Conservation (phyloP, 1,139 yeast genomes). For the Lodderomyces orthopsilosis region DNA sequence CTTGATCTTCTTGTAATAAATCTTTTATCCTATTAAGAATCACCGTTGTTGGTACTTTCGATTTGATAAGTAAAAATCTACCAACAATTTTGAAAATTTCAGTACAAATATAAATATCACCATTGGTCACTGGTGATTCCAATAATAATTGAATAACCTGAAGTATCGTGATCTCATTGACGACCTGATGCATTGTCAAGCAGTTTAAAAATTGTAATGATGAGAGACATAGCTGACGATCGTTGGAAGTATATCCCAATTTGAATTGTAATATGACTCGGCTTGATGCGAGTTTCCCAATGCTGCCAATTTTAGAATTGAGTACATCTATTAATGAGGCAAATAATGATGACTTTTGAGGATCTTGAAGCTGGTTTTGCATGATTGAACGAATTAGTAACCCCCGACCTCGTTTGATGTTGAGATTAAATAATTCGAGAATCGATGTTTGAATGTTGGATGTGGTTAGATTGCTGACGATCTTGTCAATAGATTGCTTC, state of each 20-base stretch:
- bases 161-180: slow-evolving; percentile 60
- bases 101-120: slow-evolving; percentile 26
- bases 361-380: slow-evolving; percentile 48
- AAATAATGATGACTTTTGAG: slow-evolving; percentile 42
- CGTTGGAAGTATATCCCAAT: slow-evolving; percentile 48
- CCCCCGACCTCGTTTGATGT: slow-evolving; percentile 62
- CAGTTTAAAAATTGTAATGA: slow-evolving; percentile 56
- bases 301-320: slow-evolving; percentile 65
- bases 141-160: slow-evolving; percentile 64
- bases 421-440: slow-evolving; percentile 49
- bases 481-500: slow-evolving; percentile 45
- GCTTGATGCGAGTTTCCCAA: slow-evolving; percentile 58
- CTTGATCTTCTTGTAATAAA: slow-evolving; percentile 47
- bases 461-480: slow-evolving; percentile 44
- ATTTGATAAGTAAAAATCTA: slow-evolving; percentile 19
- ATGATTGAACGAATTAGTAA: slow-evolving; percentile 55
- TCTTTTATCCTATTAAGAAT: slow-evolving; percentile 62
- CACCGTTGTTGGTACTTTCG: slow-evolving; percentile 35
- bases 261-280: slow-evolving; percentile 63
- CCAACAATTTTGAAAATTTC: slow-evolving; percentile 27
- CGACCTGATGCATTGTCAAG: slow-evolving; percentile 62
- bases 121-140: slow-evolving; percentile 47
- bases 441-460: slow-evolving; percentile 49
- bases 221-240: slow-evolving; percentile 41
- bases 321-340: slow-evolving; percentile 60